phyloP scores from a whole-genome alignment of 2,329 filamentous ascomycete genomes.

The Diplocarpon mali region DNA sequence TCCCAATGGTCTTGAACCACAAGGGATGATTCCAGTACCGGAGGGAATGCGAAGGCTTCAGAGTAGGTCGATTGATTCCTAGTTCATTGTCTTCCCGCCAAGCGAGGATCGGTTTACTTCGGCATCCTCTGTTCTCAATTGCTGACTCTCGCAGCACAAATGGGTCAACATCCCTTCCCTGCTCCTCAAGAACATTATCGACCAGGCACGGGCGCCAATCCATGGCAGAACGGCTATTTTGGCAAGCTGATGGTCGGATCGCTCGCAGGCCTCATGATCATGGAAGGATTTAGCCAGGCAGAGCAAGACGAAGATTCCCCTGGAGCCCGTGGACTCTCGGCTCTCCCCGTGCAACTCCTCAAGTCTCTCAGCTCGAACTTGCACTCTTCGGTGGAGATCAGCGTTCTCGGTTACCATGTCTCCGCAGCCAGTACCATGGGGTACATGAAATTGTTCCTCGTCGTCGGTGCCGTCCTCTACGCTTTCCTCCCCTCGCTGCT shows the following conservation, averaged over 20 bases:
- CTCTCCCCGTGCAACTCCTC: slow-evolving; percentile 50
- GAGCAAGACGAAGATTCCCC: slow-evolving; percentile 53
- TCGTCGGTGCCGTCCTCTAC: slow-evolving; percentile 44
- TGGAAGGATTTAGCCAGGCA: slow-evolving; percentile 61
- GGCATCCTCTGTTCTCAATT: neutral
- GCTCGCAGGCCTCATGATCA: slow-evolving; percentile 80
- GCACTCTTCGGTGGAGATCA: slow-evolving; percentile 32
- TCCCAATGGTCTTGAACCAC: slow-evolving; percentile 29
- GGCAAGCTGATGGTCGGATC: slow-evolving; percentile 88
- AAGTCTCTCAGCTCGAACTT: slow-evolving; percentile 36
- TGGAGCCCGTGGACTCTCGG: slow-evolving; percentile 55
- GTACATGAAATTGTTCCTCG: slow-evolving; percentile 41
- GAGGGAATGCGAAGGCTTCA: slow-evolving; percentile 43
- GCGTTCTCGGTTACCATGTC: slow-evolving; percentile 42
- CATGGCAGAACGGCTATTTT: slow-evolving; percentile 47
- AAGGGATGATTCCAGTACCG: slow-evolving; percentile 54
- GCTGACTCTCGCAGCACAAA: slow-evolving; percentile 10
- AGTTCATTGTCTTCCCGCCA: neutral
- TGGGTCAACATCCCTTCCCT: slow-evolving; percentile 25
- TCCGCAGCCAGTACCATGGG: slow-evolving; percentile 35
- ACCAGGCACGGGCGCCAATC: slow-evolving; percentile 41
- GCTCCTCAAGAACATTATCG: slow-evolving; percentile 32
- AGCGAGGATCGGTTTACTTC: neutral
- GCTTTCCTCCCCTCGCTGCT: slow-evolving; percentile 44
- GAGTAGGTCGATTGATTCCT: neutral